Conservation (phyloP, 2,329 filamentous ascomycete genomes). For the Neopestalotiopsis sp. region DNA sequence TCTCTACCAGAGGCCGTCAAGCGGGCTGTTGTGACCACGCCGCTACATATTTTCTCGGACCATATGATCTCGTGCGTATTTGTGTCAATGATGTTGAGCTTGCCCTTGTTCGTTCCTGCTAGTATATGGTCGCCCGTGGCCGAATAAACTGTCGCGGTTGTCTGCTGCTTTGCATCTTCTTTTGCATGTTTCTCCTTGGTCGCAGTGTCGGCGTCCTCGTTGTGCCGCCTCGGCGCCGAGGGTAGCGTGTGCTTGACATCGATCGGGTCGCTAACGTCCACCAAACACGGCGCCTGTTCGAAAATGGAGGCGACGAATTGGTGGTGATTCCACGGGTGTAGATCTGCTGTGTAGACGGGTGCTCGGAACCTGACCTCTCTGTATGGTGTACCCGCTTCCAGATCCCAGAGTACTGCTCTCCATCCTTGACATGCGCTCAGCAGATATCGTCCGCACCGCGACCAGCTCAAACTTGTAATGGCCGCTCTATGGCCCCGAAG, state of each 20-base stretch:
- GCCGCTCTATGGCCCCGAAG: conserved; percentile 91
- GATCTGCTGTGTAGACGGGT: conserved; percentile 92
- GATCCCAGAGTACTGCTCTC: conserved; percentile 95
- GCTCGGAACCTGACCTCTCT: conserved; percentile 90
- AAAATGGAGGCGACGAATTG: conserved; percentile 91
- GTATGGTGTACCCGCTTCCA: conserved; percentile 71
- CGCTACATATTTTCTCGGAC: conserved; percentile 85
- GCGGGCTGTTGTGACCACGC: conserved; percentile 86
- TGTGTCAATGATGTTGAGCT: conserved; percentile 92
- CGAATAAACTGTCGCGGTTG: conserved; percentile 90
- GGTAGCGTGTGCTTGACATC: conserved; percentile 79
- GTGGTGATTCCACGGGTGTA: conserved; percentile 87
- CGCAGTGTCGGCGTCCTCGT: conserved; percentile 71
- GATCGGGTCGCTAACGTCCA: conserved; percentile 74
- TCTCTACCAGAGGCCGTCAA: conserved; percentile 85
- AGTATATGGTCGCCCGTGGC: conserved; percentile 86
- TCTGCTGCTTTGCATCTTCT: conserved; percentile 93
- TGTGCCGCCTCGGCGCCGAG: conserved; percentile 78
- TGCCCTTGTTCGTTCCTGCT: conserved; percentile 92
- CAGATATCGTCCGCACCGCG: conserved; percentile 85
- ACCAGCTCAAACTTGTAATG: conserved; percentile 96
- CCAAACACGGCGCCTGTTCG: conserved; percentile 88
- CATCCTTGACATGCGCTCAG: conserved; percentile 94
- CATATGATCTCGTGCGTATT: conserved; percentile 82
- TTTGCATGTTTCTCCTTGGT: conserved; percentile 83